Percentiles rank a stretch among this genome's conserved stretches.
phyloP scores from a whole-genome alignment of 345 rosid species.

The Limnanthes douglasii region DNA sequence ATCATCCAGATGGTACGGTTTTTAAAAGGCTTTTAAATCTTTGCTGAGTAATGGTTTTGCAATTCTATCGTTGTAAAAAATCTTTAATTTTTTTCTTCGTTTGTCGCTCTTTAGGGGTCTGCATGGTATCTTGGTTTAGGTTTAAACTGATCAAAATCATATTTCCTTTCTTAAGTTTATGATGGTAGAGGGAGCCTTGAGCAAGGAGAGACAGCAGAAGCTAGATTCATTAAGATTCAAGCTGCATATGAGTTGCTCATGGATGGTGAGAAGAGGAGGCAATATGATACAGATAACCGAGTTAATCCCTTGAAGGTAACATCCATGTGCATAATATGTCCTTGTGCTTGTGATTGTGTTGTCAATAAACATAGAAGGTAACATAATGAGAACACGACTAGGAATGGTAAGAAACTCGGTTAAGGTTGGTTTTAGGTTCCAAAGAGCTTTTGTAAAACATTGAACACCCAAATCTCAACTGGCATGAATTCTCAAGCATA shows the following conservation, averaged over 20 bases:
- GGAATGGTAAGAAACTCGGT: no score
- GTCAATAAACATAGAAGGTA: no score
- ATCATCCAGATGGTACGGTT: slow-evolving; percentile 84
- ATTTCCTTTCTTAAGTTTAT: slow-evolving; percentile 35
- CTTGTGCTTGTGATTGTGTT: no score
- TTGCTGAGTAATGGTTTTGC: neutral
- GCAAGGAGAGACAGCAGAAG: slow-evolving; percentile 93
- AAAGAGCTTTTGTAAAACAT: no score
- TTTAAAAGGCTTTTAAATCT: neutral
- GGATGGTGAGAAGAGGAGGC: slow-evolving; percentile 54
- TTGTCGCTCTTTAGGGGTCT: slow-evolving; percentile 1
- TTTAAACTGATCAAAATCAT: slow-evolving; percentile 5
- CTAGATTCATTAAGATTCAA: slow-evolving; percentile 93
- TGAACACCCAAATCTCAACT: no score
- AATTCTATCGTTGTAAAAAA: neutral
- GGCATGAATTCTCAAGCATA: no score
- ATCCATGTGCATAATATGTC: no score
- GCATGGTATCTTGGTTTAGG: neutral
- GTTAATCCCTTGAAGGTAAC: slow-evolving; percentile 87
- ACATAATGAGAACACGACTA: no score
- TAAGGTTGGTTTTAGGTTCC: no score
- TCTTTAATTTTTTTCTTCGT: neutral
- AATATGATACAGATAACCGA: slow-evolving; percentile 69
- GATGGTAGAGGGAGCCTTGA: slow-evolving; percentile 86
- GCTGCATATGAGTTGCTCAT: slow-evolving; percentile 93